These are phyloP conservation scores for Euphorbia celastroides DNA, from an alignment of 441 rosid genomes.

Conservation along the genomic window DNA sequence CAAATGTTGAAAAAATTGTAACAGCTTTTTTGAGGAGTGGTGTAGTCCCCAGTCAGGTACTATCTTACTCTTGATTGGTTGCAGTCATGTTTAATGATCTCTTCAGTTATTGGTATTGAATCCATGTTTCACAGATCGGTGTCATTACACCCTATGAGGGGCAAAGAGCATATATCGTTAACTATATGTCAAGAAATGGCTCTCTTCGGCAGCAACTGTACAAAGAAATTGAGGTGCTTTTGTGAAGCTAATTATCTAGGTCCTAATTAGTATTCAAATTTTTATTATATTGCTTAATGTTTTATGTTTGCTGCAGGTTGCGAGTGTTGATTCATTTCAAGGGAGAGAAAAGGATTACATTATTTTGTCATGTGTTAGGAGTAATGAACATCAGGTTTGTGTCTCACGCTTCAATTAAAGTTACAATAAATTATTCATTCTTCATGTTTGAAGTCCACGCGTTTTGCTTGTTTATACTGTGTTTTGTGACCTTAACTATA, in stretches of 20 bases:
- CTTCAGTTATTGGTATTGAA: not conserved
- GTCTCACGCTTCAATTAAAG: not conserved
- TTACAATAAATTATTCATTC: no score
- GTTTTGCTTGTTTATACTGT: no score
- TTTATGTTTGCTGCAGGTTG: slow-evolving; percentile 55
- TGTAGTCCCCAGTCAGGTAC: slow-evolving; percentile 92
- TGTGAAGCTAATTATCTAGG: slow-evolving; percentile 4
- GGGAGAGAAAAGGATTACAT: slow-evolving; percentile 99
- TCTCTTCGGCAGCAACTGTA: slow-evolving; percentile 95
- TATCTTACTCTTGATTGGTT: not conserved
- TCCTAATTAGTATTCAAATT: slow-evolving; percentile 8
- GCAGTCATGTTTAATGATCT: not conserved
- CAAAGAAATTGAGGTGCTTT: slow-evolving; percentile 98
- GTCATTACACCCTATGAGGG: slow-evolving; percentile 99
- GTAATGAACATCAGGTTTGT: slow-evolving; percentile 98
- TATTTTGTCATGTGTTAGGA: slow-evolving; percentile 96
- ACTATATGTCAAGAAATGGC: slow-evolving; percentile 98
- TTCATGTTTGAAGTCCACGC: not conserved
- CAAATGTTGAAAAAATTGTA: slow-evolving; percentile 98
- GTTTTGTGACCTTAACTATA: no score
- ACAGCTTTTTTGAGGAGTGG: slow-evolving; percentile 97
- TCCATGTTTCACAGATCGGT: slow-evolving; percentile 59
- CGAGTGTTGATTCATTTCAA: slow-evolving; percentile 99
- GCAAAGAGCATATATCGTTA: slow-evolving; percentile 96
- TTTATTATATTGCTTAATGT: slow-evolving; percentile 5